Conservation (phyloP, 2,329 filamentous ascomycete genomes). For the Nemania diffusa region DNA sequence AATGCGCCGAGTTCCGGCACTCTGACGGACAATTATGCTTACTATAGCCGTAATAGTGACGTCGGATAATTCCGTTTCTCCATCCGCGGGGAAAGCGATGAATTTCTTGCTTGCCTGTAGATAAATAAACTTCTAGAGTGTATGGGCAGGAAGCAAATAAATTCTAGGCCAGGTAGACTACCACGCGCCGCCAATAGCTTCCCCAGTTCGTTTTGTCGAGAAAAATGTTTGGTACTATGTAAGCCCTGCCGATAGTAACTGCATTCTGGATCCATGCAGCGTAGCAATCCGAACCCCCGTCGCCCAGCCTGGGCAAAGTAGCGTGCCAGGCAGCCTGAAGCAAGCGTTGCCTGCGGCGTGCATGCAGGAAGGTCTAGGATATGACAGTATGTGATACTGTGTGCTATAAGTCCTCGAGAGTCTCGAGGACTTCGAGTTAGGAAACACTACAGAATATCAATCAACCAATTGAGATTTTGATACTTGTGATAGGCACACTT, state of each 20-base stretch:
- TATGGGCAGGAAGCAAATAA: neutral
- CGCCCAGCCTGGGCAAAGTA: neutral
- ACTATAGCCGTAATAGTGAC: neutral
- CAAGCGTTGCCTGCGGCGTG: constrained; percentile 6
- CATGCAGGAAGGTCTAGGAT: constrained; percentile 13
- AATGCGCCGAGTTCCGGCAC: neutral
- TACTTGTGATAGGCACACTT: neutral
- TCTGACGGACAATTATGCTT: neutral
- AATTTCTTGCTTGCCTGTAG: neutral
- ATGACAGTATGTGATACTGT: constrained; percentile 30
- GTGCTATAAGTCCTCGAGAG: constrained; percentile 3
- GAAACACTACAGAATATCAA: too few species aligned
- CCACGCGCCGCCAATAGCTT: neutral
- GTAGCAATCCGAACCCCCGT: constrained; percentile 23
- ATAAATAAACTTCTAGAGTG: neutral
- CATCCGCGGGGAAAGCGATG: neutral
- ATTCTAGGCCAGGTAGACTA: neutral
- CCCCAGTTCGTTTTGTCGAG: neutral
- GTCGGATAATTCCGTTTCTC: neutral
- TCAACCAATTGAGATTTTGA: neutral
- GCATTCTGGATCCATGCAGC: constrained; percentile 9
- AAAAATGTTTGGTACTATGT: neutral
- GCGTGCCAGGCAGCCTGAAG: constrained; percentile 25
- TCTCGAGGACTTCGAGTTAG: constrained; percentile 21
- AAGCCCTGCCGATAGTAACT: constrained; percentile 27